Conservation (phyloP, 2,329 filamentous ascomycete genomes). For the Pyrenophora seminiperda region DNA sequence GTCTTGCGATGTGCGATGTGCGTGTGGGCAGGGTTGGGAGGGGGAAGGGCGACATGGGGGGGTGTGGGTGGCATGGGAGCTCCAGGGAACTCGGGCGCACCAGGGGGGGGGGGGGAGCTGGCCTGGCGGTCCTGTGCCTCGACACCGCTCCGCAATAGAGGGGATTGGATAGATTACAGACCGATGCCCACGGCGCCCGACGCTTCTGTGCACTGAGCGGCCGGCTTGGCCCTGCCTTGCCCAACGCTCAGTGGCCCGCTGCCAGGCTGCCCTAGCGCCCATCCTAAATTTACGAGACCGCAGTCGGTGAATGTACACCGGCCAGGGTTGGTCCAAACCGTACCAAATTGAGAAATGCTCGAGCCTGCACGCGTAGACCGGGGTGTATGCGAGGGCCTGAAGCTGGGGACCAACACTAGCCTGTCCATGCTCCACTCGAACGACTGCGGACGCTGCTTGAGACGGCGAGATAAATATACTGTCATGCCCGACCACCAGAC, state of each 20-base stretch:
- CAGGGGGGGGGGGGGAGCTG: conserved; percentile 4
- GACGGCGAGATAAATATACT: conserved; percentile 41
- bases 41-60: conserved; percentile 9
- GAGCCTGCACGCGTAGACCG: conserved; percentile 29
- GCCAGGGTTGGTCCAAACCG: conserved; percentile 31
- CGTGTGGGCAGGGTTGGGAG: conserved; percentile 13
- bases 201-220: conserved; percentile 29
- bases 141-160: conserved; percentile 35
- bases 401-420: conserved; percentile 38
- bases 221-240: conserved; percentile 27
- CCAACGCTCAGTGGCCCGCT: conserved; percentile 36
- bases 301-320: conserved; percentile 34
- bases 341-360: conserved; percentile 33
- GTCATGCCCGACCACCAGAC: conserved; percentile 30
- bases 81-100: background rate
- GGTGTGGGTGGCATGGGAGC: conserved; percentile 12
- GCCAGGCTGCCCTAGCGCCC: conserved; percentile 33
- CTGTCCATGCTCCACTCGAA: conserved; percentile 36
- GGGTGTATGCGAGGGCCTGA: conserved; percentile 38
- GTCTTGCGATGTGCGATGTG: conserved; percentile 19
- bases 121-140: conserved; percentile 4
- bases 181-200: conserved; percentile 30
- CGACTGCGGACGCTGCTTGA: conserved; percentile 31
- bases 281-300: conserved; percentile 40
- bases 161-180: conserved; percentile 25